Evolutionary conservation across 495 filamentous ascomycete species (phyloP).

Genomic region (Clavariopsis aquatica): DNA sequence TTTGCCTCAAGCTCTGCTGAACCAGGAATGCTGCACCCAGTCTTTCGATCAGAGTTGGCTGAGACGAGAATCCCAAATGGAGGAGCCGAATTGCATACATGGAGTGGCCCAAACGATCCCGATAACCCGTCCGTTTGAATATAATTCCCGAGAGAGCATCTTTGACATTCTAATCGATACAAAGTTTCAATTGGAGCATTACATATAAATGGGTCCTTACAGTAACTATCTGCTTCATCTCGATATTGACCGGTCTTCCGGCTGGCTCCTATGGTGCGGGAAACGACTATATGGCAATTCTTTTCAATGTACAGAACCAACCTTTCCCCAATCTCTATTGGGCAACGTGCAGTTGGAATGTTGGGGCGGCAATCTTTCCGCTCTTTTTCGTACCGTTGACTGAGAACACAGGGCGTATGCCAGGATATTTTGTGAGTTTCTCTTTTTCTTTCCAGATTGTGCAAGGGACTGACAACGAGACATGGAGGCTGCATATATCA

Average conservation of each 20-base stretch:
- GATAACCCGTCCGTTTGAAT: slow-evolving; percentile 34
- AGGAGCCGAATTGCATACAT: slow-evolving; percentile 47
- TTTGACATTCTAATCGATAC: neutral
- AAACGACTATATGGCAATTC: slow-evolving; percentile 46
- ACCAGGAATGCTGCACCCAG: neutral
- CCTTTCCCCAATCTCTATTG: slow-evolving; percentile 50
- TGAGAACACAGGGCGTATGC: slow-evolving; percentile 29
- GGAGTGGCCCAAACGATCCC: slow-evolving; percentile 44
- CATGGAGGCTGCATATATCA: slow-evolving; percentile 21
- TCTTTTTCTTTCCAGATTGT: neutral
- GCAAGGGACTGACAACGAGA: neutral
- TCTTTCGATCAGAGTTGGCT: neutral
- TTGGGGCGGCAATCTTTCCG: slow-evolving; percentile 28
- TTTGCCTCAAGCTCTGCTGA: neutral
- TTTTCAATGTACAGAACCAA: slow-evolving; percentile 49
- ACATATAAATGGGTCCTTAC: slow-evolving; percentile 49
- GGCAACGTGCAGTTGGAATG: slow-evolving; percentile 30
- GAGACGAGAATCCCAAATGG: neutral
- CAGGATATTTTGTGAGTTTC: slow-evolving; percentile 24
- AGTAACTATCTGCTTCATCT: slow-evolving; percentile 50
- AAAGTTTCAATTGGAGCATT: slow-evolving; percentile 24
- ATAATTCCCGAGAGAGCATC: too few relatives aligned
- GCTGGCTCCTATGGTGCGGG: slow-evolving; percentile 50
- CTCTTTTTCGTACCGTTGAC: slow-evolving; percentile 26
- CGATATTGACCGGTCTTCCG: slow-evolving; percentile 49